phyloP scores from a whole-genome alignment of 257 asterid species.

The Solanum appendiculatum region DNA sequence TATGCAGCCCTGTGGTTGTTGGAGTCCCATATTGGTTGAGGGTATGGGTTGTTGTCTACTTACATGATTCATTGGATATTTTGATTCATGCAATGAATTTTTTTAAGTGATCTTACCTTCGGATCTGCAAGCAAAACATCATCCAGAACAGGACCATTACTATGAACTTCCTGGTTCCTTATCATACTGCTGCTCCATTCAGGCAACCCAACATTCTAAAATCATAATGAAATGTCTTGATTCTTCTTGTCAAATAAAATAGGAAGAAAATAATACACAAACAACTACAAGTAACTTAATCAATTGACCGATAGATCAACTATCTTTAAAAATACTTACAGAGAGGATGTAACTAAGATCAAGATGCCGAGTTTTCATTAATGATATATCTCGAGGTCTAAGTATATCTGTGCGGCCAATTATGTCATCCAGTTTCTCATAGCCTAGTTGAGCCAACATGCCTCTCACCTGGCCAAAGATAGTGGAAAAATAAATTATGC shows the following conservation, averaged over 20 bases:
- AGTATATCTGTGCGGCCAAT: conserved; percentile 86
- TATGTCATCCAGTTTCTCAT: conserved; percentile 86
- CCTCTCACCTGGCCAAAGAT: conserved; percentile 68
- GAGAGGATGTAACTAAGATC: conserved; percentile 72
- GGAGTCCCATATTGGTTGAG: background rate
- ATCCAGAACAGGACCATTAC: conserved; percentile 91
- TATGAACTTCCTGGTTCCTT: conserved; percentile 89
- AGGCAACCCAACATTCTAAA: conserved; percentile 74
- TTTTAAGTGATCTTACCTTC: conserved; percentile 35
- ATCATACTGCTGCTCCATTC: conserved; percentile 84
- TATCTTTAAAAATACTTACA: conserved; percentile 31
- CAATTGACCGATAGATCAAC: background rate
- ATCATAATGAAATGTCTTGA: background rate
- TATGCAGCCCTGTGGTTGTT: background rate
- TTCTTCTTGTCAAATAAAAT: background rate
- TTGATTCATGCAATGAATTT: background rate
- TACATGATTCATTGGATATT: background rate
- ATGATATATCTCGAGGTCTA: conserved; percentile 73
- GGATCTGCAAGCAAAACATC: conserved; percentile 70
- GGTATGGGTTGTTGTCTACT: background rate
- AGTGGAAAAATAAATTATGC: background rate
- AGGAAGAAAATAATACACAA: background rate
- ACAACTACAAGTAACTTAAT: background rate
- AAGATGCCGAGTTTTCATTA: conserved; percentile 92
- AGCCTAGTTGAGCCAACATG: conserved; percentile 84